Evolutionary conservation across 805 yeast genomes (phyloP).

Genomic region (Kuraishia floccosa): DNA sequence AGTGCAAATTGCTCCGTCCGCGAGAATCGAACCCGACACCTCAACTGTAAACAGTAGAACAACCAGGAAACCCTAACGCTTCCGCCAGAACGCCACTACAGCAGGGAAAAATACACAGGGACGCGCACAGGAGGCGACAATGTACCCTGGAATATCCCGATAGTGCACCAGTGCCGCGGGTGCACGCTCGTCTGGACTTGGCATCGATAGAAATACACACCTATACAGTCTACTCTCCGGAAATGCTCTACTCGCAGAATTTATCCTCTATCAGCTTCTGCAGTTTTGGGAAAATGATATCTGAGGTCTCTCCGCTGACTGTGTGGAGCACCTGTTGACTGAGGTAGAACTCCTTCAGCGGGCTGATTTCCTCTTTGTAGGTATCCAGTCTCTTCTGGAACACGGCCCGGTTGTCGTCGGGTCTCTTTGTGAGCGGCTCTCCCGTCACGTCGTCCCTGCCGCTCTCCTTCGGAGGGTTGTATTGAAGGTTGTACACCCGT

Average conservation of each 20-base stretch:
- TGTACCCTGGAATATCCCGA: no score
- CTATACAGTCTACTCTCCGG: no score
- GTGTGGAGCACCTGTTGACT: conserved; percentile 34
- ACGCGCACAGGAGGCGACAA: no score
- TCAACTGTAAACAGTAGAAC: conserved; percentile 11
- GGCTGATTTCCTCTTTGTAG: conserved; percentile 48
- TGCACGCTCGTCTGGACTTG: no score
- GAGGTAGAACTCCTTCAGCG: conserved; percentile 54
- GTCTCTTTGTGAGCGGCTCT: conserved; percentile 67
- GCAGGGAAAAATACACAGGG: no score
- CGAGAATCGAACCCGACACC: conserved; percentile 33
- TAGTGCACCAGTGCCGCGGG: no score
- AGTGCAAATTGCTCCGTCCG: conserved; percentile 18
- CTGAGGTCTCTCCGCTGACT: conserved; percentile 73
- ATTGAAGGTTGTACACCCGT: conserved; percentile 73
- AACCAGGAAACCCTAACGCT: conserved; percentile 5
- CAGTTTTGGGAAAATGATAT: conserved; percentile 70
- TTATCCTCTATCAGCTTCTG: conserved; percentile 22
- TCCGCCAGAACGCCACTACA: conserved; percentile 10
- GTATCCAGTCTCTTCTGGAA: conserved; percentile 55
- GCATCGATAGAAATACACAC: no score
- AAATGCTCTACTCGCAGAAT: conserved; percentile 9
- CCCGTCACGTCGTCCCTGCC: conserved; percentile 87
- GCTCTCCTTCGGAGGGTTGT: conserved; percentile 79
- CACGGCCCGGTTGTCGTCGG: conserved; percentile 73